These are phyloP conservation scores for Ceratocystiopsis minuta DNA, from an alignment of 2,329 filamentous ascomycete species.

Conservation along the genomic window DNA sequence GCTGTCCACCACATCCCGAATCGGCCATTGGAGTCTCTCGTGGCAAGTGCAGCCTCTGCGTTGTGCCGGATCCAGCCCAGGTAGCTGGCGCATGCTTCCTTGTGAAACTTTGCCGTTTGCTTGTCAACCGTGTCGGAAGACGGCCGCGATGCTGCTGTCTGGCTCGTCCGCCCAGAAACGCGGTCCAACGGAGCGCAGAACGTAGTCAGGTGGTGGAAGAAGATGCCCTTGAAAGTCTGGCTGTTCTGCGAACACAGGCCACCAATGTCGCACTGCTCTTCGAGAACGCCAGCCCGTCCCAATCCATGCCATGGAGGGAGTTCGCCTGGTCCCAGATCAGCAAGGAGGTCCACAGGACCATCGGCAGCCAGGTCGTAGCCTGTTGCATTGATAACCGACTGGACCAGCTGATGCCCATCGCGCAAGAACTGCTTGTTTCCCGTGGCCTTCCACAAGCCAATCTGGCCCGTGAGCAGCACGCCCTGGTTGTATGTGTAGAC, in stretches of 20 bases:
- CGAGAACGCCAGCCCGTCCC: constrained; percentile 61
- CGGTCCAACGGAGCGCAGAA: constrained; percentile 52
- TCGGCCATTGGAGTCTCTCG: constrained; percentile 45
- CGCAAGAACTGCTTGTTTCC: constrained; percentile 51
- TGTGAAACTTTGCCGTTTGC: constrained; percentile 24
- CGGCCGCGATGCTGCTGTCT: no score
- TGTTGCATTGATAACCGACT: constrained; percentile 57
- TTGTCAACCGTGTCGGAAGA: not conserved
- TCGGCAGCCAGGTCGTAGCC: constrained; percentile 45
- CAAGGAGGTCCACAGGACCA: constrained; percentile 22
- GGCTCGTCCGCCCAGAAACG: constrained; percentile 14
- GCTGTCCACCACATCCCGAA: constrained; percentile 85
- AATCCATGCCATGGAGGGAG: constrained; percentile 52
- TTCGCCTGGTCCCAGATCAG: constrained; percentile 15
- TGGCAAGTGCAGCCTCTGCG: constrained; percentile 51
- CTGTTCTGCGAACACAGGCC: constrained; percentile 64
- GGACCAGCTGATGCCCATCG: constrained; percentile 64
- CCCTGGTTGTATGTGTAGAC: constrained; percentile 95
- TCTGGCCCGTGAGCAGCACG: constrained; percentile 65
- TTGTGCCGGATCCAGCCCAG: constrained; percentile 64
- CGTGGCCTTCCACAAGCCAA: constrained; percentile 64
- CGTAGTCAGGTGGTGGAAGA: constrained; percentile 68
- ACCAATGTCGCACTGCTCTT: constrained; percentile 63
- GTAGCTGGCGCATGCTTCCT: constrained; percentile 45
- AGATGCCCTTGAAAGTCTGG: constrained; percentile 89